phyloP scores from a whole-genome alignment of 495 filamentous ascomycete genomes.

The Penicillium desertorum region DNA sequence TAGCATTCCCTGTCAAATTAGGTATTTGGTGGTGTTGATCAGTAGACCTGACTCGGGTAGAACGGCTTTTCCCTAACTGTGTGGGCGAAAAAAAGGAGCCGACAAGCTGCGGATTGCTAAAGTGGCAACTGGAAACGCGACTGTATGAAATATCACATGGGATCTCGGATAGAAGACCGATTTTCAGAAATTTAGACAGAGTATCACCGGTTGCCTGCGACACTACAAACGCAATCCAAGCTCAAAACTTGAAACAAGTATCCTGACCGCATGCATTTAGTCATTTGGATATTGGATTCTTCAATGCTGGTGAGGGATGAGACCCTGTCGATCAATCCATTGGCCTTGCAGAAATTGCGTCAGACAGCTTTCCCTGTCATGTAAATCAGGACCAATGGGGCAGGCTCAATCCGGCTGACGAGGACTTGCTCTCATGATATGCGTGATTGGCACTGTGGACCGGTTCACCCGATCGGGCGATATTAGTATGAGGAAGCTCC shows the following conservation, averaged over 20 bases:
- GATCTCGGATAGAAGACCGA: constrained; percentile 11
- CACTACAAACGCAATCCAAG: neutral
- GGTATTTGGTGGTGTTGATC: constrained; percentile 26
- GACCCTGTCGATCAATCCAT: constrained; percentile 16
- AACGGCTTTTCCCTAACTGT: constrained; percentile 24
- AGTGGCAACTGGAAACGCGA: constrained; percentile 17
- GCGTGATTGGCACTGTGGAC: neutral
- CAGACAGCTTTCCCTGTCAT: neutral
- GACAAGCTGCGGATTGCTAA: constrained; percentile 13
- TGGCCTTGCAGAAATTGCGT: neutral
- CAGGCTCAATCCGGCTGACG: constrained; percentile 6
- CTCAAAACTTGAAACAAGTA: neutral
- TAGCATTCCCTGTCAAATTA: constrained; percentile 15
- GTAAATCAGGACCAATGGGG: neutral
- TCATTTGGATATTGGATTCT: constrained; percentile 12
- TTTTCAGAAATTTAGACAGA: neutral
- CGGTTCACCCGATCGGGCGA: neutral
- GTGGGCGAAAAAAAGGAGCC: constrained; percentile 16
- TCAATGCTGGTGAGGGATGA: constrained; percentile 5
- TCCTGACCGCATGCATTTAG: constrained; percentile 19
- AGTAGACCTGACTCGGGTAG: constrained; percentile 22
- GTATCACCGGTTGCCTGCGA: neutral
- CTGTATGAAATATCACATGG: constrained; percentile 6
- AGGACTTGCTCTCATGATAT: constrained; percentile 13
- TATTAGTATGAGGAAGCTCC: constrained; percentile 3